Evolutionary conservation across 768 basidiomycete genomes (phyloP).

Genomic region (Xerocomellus dryophilus): DNA sequence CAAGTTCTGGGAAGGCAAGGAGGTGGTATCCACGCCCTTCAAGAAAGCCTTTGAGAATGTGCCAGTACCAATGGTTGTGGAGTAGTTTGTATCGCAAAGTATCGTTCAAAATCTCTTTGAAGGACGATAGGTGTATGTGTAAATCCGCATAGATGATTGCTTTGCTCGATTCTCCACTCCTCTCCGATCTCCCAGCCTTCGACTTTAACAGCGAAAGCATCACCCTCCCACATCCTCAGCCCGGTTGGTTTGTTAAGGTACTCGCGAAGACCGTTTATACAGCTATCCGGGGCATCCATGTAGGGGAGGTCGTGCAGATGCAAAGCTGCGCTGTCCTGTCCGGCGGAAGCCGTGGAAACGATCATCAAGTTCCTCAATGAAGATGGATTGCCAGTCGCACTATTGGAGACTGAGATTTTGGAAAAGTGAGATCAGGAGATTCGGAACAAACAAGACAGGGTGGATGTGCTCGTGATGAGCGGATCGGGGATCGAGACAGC

Average conservation of each 20-base stretch:
- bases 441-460: slow-evolving; percentile 57
- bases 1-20: slow-evolving; percentile 84
- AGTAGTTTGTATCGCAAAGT: slow-evolving; percentile 26
- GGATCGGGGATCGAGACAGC: neutral
- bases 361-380: slow-evolving; percentile 75
- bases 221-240: slow-evolving; percentile 71
- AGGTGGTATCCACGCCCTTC: slow-evolving; percentile 50
- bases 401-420: slow-evolving; percentile 53
- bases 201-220: slow-evolving; percentile 15
- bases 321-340: slow-evolving; percentile 87
- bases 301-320: slow-evolving; percentile 82
- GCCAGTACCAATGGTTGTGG: slow-evolving; percentile 45
- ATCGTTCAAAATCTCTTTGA: neutral
- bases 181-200: slow-evolving; percentile 39
- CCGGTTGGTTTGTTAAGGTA: too few species aligned
- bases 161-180: slow-evolving; percentile 23
- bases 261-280: slow-evolving; percentile 90
- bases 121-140: neutral
- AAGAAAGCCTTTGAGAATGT: slow-evolving; percentile 20
- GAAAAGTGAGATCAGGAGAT: slow-evolving; percentile 47
- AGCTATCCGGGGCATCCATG: slow-evolving; percentile 52
- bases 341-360: slow-evolving; percentile 77
- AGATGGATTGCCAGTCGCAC: slow-evolving; percentile 87
- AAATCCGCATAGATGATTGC: slow-evolving; percentile 3
- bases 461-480: slow-evolving; percentile 52